Evolutionary conservation across 768 basidiomycete species (phyloP).

Genomic region (Royoungia palumana): DNA sequence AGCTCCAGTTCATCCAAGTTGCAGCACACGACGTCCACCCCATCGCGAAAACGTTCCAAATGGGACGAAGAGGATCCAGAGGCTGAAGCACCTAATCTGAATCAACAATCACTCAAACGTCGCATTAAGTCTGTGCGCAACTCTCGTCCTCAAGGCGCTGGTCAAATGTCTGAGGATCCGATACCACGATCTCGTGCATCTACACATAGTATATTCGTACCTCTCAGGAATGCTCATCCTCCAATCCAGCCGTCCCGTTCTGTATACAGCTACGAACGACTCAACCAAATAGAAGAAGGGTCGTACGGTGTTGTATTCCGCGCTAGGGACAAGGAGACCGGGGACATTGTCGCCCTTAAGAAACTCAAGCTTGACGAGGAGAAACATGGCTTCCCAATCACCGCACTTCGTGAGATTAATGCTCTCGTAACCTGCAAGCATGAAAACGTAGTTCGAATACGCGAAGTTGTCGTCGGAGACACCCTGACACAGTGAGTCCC

Average conservation of each 20-base stretch:
- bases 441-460: constrained; percentile 94
- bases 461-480: constrained; percentile 97
- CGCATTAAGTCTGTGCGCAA: constrained; percentile 42
- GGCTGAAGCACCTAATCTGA: constrained; percentile 33
- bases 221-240: constrained; percentile 74
- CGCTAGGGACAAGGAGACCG: constrained; percentile 91
- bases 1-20: constrained; percentile 11
- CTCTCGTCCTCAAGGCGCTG: constrained; percentile 13
- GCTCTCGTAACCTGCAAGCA: constrained; percentile 94
- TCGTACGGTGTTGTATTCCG: constrained; percentile 97
- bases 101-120: constrained; percentile 49
- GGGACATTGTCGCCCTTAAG: constrained; percentile 95
- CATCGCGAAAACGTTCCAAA: constrained; percentile 72
- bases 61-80: constrained; percentile 58
- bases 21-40: constrained; percentile 42
- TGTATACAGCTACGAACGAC: constrained; percentile 87
- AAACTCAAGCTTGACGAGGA: constrained; percentile 98
- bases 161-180: constrained; percentile 12
- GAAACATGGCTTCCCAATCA: constrained; percentile 98
- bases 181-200: constrained; percentile 15
- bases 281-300: constrained; percentile 99
- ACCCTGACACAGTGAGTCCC: constrained; percentile 94
- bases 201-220: constrained; percentile 68
- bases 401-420: constrained; percentile 90
- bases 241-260: constrained; percentile 83